These are phyloP conservation scores for Brassica incana DNA, from an alignment of 345 rosid genomes.

Conservation along the genomic window DNA sequence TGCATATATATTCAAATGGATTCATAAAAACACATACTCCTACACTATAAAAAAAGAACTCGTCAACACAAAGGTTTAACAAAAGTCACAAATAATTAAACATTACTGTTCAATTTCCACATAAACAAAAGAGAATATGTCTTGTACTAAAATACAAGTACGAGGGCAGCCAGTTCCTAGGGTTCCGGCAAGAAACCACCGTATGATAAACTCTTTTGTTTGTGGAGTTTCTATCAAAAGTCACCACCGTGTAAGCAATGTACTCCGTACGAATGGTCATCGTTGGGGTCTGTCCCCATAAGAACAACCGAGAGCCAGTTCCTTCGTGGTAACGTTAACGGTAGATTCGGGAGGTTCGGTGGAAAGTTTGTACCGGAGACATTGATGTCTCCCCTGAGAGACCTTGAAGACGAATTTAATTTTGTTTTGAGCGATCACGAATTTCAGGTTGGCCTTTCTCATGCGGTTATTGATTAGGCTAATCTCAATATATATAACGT, in stretches of 20 bases:
- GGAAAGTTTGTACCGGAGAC: conserved; percentile 81
- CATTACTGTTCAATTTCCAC: neutral
- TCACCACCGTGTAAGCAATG: neutral
- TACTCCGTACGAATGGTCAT: neutral
- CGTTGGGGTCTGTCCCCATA: conserved; percentile 18
- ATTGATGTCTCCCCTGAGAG: conserved; percentile 46
- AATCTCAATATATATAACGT: neutral
- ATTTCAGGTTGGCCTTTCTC: conserved; percentile 60
- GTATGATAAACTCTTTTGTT: conserved; percentile 9
- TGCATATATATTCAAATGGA: neutral
- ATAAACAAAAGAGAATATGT: conserved; percentile 1
- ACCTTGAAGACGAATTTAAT: conserved; percentile 64
- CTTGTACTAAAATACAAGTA: conserved; percentile 19
- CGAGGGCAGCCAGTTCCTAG: conserved; percentile 14
- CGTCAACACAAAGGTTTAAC: neutral
- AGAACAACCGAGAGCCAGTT: conserved; percentile 18
- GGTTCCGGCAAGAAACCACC: conserved; percentile 6
- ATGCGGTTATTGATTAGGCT: neutral
- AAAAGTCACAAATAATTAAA: conserved; percentile 1
- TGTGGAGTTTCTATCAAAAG: conserved; percentile 4
- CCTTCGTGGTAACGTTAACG: neutral
- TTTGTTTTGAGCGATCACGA: conserved; percentile 44
- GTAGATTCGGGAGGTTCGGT: conserved; percentile 64
- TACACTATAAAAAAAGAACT: neutral
- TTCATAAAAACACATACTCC: neutral